phyloP scores from a whole-genome alignment of 2,329 filamentous ascomycete species.

The Fusarium marasasianum region DNA sequence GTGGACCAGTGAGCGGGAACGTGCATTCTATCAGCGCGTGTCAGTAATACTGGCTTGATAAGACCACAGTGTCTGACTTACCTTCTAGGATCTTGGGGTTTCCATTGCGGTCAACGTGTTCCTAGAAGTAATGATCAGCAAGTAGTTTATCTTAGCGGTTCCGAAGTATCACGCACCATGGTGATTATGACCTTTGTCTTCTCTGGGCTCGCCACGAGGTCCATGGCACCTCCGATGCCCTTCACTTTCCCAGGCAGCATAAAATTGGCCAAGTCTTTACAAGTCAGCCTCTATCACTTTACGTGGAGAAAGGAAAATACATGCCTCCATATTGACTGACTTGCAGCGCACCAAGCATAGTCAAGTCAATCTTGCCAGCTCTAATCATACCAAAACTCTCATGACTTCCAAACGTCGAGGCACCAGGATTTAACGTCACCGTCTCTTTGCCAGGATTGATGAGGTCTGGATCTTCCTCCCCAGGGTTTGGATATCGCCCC shows the following conservation, averaged over 20 bases:
- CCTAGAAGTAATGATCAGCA: conserved; percentile 44
- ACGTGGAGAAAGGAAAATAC: rapidly evolving
- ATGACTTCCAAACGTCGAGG: conserved; percentile 82
- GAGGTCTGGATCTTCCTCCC: conserved; percentile 82
- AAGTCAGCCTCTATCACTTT: not conserved
- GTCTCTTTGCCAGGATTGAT: conserved; percentile 95
- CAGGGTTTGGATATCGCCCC: conserved; percentile 74
- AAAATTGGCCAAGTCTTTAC: conserved; percentile 81
- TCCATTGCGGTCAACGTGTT: conserved; percentile 94
- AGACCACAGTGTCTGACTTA: not conserved
- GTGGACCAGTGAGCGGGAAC: conserved; percentile 85
- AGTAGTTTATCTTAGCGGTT: rapidly evolving
- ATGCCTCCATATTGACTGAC: conserved; percentile 69
- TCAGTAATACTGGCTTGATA: not conserved
- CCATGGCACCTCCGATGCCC: conserved; percentile 93
- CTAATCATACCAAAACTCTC: conserved; percentile 87
- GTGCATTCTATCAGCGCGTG: conserved; percentile 63
- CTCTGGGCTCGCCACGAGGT: conserved; percentile 85
- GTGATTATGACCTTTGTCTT: conserved; percentile 90
- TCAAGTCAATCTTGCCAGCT: conserved; percentile 81
- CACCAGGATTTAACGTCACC: conserved; percentile 80
- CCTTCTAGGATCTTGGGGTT: conserved; percentile 91
- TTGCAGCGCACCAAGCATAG: conserved; percentile 89
- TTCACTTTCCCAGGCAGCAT: conserved; percentile 93
- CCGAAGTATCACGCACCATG: conserved; percentile 57